These are phyloP conservation scores for Aspergillus coremiiformis DNA, from an alignment of 495 filamentous ascomycete genomes.

Conservation along the genomic window DNA sequence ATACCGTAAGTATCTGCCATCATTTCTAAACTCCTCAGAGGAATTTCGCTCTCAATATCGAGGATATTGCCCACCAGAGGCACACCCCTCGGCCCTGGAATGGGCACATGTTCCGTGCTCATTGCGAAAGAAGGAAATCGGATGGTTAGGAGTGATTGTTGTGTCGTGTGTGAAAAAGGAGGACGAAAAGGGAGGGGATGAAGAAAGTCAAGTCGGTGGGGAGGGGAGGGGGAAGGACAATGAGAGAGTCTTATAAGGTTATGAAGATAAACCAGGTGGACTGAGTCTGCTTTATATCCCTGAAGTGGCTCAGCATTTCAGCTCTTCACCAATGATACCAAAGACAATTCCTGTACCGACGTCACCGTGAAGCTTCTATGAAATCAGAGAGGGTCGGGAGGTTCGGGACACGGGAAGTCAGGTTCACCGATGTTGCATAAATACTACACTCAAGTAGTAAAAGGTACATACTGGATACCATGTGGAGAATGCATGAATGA, in stretches of 20 bases:
- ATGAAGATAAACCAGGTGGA: not conserved
- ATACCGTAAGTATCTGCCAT: constrained; percentile 58
- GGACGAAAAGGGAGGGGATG: not conserved
- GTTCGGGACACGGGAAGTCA: not conserved
- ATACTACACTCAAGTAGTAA: no score
- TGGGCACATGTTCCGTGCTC: constrained; percentile 26
- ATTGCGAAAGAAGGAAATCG: constrained; percentile 6
- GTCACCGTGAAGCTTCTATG: not conserved
- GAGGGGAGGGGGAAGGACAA: no score
- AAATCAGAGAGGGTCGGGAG: not conserved
- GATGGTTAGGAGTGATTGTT: no score
- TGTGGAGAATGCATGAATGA: no score
- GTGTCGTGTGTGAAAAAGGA: no score
- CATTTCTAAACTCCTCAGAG: constrained; percentile 43
- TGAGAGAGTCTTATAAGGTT: no score
- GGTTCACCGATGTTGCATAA: not conserved
- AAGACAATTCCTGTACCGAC: not conserved
- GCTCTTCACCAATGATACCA: not conserved
- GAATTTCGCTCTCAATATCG: constrained; percentile 48
- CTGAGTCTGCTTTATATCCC: not conserved
- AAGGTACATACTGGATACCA: no score
- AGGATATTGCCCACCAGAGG: constrained; percentile 59
- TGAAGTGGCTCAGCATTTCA: not conserved
- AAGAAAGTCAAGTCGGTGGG: no score
- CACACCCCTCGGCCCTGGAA: constrained; percentile 54